phyloP scores from a whole-genome alignment of 495 filamentous ascomycete genomes.

The Chaetomium cochliodes region DNA sequence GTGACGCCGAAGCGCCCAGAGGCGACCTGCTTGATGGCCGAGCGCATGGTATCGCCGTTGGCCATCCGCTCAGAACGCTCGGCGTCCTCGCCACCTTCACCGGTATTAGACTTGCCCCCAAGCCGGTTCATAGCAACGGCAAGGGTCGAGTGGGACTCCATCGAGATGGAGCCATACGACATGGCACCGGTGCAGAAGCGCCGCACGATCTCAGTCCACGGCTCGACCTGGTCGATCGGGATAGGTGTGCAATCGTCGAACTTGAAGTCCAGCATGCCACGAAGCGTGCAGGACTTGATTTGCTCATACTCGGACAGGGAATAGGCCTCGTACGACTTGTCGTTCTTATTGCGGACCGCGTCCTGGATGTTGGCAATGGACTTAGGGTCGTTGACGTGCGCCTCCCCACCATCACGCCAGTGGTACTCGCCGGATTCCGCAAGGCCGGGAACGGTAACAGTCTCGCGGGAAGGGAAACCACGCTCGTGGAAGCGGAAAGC shows the following conservation, averaged over 20 bases:
- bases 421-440: constrained; percentile 98
- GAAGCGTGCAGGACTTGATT: constrained; percentile 96
- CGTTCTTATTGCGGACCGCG: constrained; percentile 96
- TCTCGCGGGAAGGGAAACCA: constrained; percentile 82
- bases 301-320: constrained; percentile 92
- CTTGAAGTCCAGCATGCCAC: constrained; percentile 95
- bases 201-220: constrained; percentile 98
- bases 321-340: constrained; percentile 99
- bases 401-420: constrained; percentile 97
- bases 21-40: constrained; percentile 97
- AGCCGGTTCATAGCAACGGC: constrained; percentile 98
- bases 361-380: constrained; percentile 98
- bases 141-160: constrained; percentile 97
- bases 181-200: constrained; percentile 99
- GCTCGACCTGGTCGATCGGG: constrained; percentile 96
- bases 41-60: constrained; percentile 97
- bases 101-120: constrained; percentile 98
- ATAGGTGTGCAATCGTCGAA: constrained; percentile 86
- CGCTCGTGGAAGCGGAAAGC: constrained; percentile 96
- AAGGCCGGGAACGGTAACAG: constrained; percentile 77
- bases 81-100: constrained; percentile 96
- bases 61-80: constrained; percentile 83
- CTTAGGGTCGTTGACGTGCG: constrained; percentile 95
- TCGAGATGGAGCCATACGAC: constrained; percentile 99
- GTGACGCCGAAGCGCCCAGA: constrained; percentile 98